Evolutionary conservation across 2,329 filamentous ascomycete genomes (phyloP).

Genomic region (Aspergillus sp.): DNA sequence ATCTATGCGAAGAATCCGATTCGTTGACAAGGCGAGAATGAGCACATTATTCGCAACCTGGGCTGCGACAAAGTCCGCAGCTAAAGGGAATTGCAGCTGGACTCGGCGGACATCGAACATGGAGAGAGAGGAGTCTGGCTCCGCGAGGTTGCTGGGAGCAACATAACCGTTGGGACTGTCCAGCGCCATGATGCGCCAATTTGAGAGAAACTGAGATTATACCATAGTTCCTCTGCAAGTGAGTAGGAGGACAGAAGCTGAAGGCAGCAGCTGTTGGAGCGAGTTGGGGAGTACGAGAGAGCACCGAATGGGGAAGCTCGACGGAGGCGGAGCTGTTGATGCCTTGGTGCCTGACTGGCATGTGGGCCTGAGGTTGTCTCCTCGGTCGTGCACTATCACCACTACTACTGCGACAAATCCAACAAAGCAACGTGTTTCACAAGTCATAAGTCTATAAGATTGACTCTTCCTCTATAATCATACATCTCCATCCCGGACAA

Average conservation of each 20-base stretch:
- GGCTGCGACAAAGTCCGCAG: constrained; percentile 92
- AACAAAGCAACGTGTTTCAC: no score
- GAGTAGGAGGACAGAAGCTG: constrained; percentile 11
- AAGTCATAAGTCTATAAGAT: no score
- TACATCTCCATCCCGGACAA: neutral
- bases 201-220: constrained; percentile 18
- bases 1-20: constrained; percentile 90
- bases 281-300: constrained; percentile 1
- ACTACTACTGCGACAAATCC: no score
- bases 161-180: constrained; percentile 71
- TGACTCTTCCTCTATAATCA: neutral
- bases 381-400: neutral
- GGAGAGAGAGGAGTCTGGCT: constrained; percentile 65
- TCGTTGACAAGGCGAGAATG: constrained; percentile 85
- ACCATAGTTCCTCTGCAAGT: constrained; percentile 26
- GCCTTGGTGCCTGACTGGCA: constrained; percentile 6
- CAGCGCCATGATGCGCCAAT: constrained; percentile 62
- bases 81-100: constrained; percentile 89
- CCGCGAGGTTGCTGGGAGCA: constrained; percentile 61
- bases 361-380: constrained; percentile 5
- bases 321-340: constrained; percentile 14
- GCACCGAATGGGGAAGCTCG: constrained; percentile 5
- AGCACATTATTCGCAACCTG: constrained; percentile 98
- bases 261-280: constrained; percentile 20
- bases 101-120: constrained; percentile 95